Base-by-base conservation (phyloP, 2,329 filamentous ascomycete genomes). In the Phaeosphaeriaceae sp. region DNA sequence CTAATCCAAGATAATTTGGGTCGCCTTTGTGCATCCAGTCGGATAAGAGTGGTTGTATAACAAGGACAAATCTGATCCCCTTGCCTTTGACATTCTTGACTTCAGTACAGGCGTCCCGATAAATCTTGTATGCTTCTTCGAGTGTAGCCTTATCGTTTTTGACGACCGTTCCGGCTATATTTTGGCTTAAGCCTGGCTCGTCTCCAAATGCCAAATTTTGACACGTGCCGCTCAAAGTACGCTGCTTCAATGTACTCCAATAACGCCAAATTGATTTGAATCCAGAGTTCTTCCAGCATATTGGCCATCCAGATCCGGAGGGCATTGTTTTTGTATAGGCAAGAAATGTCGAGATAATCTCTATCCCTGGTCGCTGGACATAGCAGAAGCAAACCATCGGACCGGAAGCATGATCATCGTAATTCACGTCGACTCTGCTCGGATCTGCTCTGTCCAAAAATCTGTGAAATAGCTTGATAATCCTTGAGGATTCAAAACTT, bases 381-480 rank as follows among this genome's bases (percentile, higher is more conserved):
- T 84, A 83, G 64, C 84, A 70, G 54, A 78, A 74, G 12, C 80
- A 81, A 54, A 83, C 83, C 60, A 83, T 77, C 28, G 76, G 74
- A 11, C 78, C 63, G 3, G 79, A 78, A 2, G 64, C 63, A 20
- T 81, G 66, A 2, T 83, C 35, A 1, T 60, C 54, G 4, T 67
- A 50, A 26, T 26, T 3, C 6, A 26, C 5, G 23, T 26, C 23
- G 1, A 26, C 23, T 26, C 1, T 26, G 5, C 23, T 26, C 11
- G 23, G 3, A 26, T 26, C 1, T 26, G 5, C 23, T 26, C 23
- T 26, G 23, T 26, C 23, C 23, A 26, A 26, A 26, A 26, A 26
- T 11, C 23, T 26, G 3, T 26, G 3, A 26, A 26, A 26, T 26
- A 26, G 23, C 3, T 26, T 26, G 23, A 26, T 26, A 26, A 26